These are phyloP conservation scores for Suhomyces anneliseae DNA, from an alignment of 1,139 yeast genomes.

Conservation along the genomic window DNA sequence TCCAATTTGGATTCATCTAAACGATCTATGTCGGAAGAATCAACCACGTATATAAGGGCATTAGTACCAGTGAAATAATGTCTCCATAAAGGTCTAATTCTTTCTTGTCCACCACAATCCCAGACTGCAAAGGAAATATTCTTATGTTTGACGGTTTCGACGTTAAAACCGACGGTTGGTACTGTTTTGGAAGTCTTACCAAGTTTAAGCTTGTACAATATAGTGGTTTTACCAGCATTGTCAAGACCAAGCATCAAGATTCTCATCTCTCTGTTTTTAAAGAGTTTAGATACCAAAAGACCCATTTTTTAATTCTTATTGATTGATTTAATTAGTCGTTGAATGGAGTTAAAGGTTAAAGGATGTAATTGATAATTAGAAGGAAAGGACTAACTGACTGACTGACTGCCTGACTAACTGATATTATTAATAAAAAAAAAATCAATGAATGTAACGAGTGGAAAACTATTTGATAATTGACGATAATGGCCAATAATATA, in stretches of 20 bases:
- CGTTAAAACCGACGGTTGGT: conserved; percentile 94
- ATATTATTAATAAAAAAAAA: no score
- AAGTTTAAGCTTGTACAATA: conserved; percentile 68
- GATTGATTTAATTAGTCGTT: no score
- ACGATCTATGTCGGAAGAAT: conserved; percentile 70
- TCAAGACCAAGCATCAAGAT: conserved; percentile 90
- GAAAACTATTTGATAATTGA: neutral
- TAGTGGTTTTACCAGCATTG: conserved; percentile 88
- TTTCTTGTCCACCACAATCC: conserved; percentile 97
- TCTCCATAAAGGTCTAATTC: conserved; percentile 90
- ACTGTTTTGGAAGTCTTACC: conserved; percentile 80
- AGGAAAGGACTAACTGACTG: no score
- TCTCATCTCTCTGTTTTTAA: conserved; percentile 52
- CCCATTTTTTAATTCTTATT: conserved; percentile 8
- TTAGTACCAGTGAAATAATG: conserved; percentile 93
- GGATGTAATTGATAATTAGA: no score
- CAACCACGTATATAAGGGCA: conserved; percentile 91
- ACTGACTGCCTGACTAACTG: no score
- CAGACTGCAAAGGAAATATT: conserved; percentile 90
- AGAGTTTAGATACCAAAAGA: conserved; percentile 34
- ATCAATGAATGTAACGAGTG: neutral
- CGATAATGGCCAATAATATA: neutral
- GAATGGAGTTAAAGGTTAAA: no score
- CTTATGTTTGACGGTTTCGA: conserved; percentile 86
- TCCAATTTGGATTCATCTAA: conserved; percentile 79